Conservation (phyloP, 106 monocot species). For the Hemerocallis citrina region DNA sequence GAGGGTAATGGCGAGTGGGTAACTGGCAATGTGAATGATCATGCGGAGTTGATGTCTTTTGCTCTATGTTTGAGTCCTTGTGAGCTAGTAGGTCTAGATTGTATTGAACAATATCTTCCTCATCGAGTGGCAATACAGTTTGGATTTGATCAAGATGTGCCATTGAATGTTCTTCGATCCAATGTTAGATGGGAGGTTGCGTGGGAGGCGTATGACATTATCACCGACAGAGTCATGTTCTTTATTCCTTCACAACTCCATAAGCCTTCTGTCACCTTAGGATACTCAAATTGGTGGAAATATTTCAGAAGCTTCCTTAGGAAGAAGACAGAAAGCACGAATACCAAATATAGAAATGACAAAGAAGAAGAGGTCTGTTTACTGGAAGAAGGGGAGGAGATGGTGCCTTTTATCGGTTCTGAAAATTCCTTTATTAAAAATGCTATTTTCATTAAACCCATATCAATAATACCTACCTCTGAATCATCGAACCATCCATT, state of each 20-base stretch:
- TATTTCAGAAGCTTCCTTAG: too few species aligned
- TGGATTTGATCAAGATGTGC: conserved; percentile 64
- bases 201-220: conserved; percentile 32
- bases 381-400: conserved; percentile 41
- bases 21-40: neutral
- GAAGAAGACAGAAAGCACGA: too few species aligned
- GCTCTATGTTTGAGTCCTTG: conserved; percentile 22
- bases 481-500: conserved; percentile 4
- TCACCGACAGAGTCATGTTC: conserved; percentile 16
- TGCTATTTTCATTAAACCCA: conserved; percentile 40
- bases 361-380: neutral
- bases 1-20: conserved; percentile 28
- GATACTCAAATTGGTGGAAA: conserved; percentile 28
- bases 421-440: conserved; percentile 23
- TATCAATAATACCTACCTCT: too few species aligned
- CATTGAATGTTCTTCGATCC: conserved; percentile 19
- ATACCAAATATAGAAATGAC: too few species aligned
- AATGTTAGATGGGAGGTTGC: conserved; percentile 23
- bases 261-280: conserved; percentile 27
- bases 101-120: conserved; percentile 53
- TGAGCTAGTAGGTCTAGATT: too few species aligned
- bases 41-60: conserved; percentile 27
- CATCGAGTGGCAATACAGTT: too few species aligned
- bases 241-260: conserved; percentile 35
- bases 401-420: conserved; percentile 16